Conservation (phyloP, 768 basidiomycete genomes). For the Boletus patriciae region DNA sequence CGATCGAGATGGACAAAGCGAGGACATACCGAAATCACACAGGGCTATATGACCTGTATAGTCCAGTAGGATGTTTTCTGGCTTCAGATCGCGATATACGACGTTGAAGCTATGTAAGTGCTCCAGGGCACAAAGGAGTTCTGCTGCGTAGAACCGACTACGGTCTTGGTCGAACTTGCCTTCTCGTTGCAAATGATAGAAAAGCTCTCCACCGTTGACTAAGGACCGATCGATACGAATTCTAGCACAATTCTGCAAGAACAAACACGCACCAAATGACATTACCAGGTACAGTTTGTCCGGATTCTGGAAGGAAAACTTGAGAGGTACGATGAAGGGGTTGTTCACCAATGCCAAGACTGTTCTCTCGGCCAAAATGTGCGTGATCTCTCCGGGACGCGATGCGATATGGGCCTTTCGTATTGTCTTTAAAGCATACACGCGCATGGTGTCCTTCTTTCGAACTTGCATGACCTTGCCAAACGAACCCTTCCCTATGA, state of each 20-base stretch:
- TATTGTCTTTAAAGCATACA: slow-evolving; percentile 98
- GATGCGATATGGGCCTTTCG: slow-evolving; percentile 97
- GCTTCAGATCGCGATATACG: slow-evolving; percentile 96
- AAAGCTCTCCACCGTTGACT: slow-evolving; percentile 98
- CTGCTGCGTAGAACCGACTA: slow-evolving; percentile 97
- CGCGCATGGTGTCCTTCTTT: slow-evolving; percentile 96
- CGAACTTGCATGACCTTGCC: slow-evolving; percentile 99
- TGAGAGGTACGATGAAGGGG: slow-evolving; percentile 98
- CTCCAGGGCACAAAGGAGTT: slow-evolving; percentile 91
- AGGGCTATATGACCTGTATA: slow-evolving; percentile 98
- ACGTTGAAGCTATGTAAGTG: slow-evolving; percentile 98
- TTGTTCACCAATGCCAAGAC: slow-evolving; percentile 97
- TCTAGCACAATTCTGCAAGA: not conserved
- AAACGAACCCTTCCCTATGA: slow-evolving; percentile 96
- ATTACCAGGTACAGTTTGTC: slow-evolving; percentile 97
- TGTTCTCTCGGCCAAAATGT: slow-evolving; percentile 95
- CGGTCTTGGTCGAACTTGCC: slow-evolving; percentile 94
- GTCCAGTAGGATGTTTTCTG: slow-evolving; percentile 96
- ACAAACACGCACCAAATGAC: slow-evolving; percentile 72
- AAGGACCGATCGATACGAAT: not conserved
- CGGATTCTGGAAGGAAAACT: slow-evolving; percentile 97
- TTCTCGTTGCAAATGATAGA: slow-evolving; percentile 96
- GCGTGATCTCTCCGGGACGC: slow-evolving; percentile 94
- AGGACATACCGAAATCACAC: slow-evolving; percentile 81
- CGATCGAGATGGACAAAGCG: not conserved